These are phyloP conservation scores for Microcyclospora tardicrescens DNA, from an alignment of 2,329 filamentous ascomycete species.

Conservation along the genomic window DNA sequence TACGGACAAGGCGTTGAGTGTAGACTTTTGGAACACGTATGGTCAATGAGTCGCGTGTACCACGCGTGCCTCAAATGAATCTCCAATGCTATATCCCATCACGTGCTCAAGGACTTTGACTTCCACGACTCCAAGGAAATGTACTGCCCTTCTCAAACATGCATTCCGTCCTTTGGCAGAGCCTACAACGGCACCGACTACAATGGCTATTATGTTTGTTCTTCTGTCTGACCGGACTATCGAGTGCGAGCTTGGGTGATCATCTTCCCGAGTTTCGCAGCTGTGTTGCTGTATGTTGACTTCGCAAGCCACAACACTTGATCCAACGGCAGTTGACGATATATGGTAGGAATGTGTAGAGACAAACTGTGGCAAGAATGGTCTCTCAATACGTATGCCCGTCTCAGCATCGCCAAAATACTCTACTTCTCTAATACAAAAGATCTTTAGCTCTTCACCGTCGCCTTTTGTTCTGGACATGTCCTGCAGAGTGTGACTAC, in stretches of 20 bases:
- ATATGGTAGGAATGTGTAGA: constrained; percentile 57
- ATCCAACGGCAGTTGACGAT: background rate
- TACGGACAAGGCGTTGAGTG: too few species aligned
- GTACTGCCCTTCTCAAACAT: too few species aligned
- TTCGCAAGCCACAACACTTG: background rate
- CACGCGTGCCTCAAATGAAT: too few species aligned
- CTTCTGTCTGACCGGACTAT: constrained; percentile 7
- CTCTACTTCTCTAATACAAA: constrained; percentile 1
- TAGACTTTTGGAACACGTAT: too few species aligned
- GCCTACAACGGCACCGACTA: background rate
- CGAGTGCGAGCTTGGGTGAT: constrained; percentile 67
- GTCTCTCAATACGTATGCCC: constrained; percentile 56
- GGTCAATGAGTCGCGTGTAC: too few species aligned
- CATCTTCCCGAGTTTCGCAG: constrained; percentile 72
- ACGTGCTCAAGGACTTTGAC: too few species aligned
- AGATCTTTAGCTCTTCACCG: constrained; percentile 57
- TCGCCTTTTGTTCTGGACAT: constrained; percentile 83
- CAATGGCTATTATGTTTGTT: background rate
- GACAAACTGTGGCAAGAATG: constrained; percentile 62
- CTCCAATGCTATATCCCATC: too few species aligned
- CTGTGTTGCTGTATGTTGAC: constrained; percentile 60
- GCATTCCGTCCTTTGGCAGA: too few species aligned
- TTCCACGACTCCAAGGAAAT: too few species aligned
- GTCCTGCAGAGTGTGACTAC: constrained; percentile 91
- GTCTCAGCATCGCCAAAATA: constrained; percentile 1